phyloP scores from a whole-genome alignment of 345 rosid species.

The Mercurialis annua region DNA sequence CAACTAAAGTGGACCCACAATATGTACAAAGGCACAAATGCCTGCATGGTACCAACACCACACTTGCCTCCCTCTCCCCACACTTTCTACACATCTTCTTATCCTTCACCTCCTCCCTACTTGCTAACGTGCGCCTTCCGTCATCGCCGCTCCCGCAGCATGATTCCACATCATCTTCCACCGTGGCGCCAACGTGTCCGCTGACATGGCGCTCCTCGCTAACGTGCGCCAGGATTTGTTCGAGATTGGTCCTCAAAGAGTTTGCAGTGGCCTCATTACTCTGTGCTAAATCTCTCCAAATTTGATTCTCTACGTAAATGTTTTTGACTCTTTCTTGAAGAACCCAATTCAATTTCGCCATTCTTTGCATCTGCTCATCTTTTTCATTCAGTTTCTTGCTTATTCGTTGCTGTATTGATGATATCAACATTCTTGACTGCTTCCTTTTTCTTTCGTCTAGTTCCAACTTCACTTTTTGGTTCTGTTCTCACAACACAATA shows the following conservation, averaged over 20 bases:
- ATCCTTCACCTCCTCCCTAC: conserved; percentile 15
- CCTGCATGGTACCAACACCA: conserved; percentile 79
- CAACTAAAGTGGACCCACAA: conserved; percentile 54
- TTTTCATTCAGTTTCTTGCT: conserved; percentile 48
- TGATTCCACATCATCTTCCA: conserved; percentile 52
- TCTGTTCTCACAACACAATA: conserved; percentile 23
- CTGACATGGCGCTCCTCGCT: conserved; percentile 28
- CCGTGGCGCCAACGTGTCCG: conserved; percentile 21
- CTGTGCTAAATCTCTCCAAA: conserved; percentile 67
- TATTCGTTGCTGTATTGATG: conserved; percentile 43
- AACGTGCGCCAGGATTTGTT: conserved; percentile 56
- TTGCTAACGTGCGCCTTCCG: neutral
- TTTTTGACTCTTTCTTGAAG: conserved; percentile 60
- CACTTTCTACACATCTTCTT: conserved; percentile 48
- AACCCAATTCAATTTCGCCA: conserved; percentile 54
- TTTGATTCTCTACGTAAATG: conserved; percentile 50
- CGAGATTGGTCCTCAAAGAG: conserved; percentile 51
- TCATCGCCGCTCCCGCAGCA: conserved; percentile 57
- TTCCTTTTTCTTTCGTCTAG: conserved; percentile 53
- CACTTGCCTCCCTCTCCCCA: conserved; percentile 63
- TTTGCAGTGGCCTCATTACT: conserved; percentile 67
- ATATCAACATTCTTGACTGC: conserved; percentile 50
- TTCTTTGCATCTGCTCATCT: conserved; percentile 56
- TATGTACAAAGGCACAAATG: conserved; percentile 75
- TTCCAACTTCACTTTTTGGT: conserved; percentile 54